phyloP scores from a whole-genome alignment of 129 eudicot species.

The Flaveria bidentis region DNA sequence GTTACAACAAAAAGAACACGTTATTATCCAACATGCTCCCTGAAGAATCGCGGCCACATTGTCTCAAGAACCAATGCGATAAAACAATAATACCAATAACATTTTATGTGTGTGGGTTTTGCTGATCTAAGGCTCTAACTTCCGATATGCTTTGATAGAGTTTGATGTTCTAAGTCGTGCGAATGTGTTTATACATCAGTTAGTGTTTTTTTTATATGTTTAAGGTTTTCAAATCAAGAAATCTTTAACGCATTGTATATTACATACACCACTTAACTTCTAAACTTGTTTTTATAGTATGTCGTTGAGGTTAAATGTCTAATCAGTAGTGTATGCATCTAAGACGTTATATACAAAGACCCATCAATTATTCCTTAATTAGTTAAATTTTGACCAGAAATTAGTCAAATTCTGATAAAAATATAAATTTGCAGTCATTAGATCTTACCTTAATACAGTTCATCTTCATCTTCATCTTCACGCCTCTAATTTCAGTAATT shows the following conservation, averaged over 20 bases:
- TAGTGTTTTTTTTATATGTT: neutral
- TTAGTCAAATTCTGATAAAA: neutral
- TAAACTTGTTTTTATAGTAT: too few species aligned
- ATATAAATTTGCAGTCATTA: neutral
- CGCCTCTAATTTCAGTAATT: too few species aligned
- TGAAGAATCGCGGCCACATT: neutral
- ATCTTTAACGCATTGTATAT: too few species aligned
- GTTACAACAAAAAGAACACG: neutral
- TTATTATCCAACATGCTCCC: neutral
- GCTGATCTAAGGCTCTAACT: neutral
- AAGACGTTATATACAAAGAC: too few species aligned
- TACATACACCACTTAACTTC: too few species aligned
- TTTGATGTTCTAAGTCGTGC: too few species aligned
- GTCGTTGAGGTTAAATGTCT: too few species aligned
- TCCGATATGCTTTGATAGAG: neutral
- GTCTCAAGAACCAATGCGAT: neutral
- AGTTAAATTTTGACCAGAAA: neutral
- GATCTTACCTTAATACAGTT: slow-evolving; percentile 1
- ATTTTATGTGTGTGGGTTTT: neutral
- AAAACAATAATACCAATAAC: neutral
- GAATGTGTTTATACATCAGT: too few species aligned
- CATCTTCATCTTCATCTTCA: neutral
- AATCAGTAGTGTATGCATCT: too few species aligned
- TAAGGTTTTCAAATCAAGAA: neutral
- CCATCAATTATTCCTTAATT: neutral